These are phyloP conservation scores for Lentinula boryana DNA, from an alignment of 768 basidiomycete genomes.

Conservation along the genomic window DNA sequence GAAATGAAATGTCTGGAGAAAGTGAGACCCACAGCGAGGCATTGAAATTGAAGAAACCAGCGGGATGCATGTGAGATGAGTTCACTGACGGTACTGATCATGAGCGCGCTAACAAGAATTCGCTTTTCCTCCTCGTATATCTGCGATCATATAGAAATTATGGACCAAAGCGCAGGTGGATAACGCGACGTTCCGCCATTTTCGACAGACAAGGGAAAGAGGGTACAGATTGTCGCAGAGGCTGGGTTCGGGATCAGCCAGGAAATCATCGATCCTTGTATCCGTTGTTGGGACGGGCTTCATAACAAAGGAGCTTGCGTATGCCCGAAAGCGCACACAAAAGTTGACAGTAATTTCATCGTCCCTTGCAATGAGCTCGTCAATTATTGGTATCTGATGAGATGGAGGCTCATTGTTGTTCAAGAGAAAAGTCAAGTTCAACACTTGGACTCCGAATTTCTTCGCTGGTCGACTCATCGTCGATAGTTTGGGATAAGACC, in stretches of 20 bases:
- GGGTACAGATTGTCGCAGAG: background rate
- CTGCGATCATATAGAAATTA: background rate
- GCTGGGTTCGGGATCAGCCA: background rate
- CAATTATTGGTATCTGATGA: background rate
- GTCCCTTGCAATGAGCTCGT: background rate
- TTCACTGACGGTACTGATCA: background rate
- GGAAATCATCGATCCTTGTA: background rate
- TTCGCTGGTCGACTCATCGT: no score
- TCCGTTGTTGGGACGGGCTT: background rate
- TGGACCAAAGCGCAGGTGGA: no score
- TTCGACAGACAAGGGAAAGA: background rate
- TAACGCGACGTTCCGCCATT: background rate
- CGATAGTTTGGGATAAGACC: no score
- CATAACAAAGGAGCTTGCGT: background rate
- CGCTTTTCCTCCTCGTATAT: background rate
- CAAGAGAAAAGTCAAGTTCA: no score
- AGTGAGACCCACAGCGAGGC: no score
- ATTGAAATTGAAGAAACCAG: background rate
- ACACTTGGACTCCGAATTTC: no score
- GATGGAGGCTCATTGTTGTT: background rate
- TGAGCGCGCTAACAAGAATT: background rate
- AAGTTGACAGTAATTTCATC: background rate
- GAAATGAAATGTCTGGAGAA: background rate
- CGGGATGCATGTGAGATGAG: background rate
- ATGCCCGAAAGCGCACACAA: background rate